A percentile compares a stretch with the other conserved stretches of the same genome.
phyloP scores from a whole-genome alignment of 2,329 filamentous ascomycete species.

The Penicillium griseofulvum region DNA sequence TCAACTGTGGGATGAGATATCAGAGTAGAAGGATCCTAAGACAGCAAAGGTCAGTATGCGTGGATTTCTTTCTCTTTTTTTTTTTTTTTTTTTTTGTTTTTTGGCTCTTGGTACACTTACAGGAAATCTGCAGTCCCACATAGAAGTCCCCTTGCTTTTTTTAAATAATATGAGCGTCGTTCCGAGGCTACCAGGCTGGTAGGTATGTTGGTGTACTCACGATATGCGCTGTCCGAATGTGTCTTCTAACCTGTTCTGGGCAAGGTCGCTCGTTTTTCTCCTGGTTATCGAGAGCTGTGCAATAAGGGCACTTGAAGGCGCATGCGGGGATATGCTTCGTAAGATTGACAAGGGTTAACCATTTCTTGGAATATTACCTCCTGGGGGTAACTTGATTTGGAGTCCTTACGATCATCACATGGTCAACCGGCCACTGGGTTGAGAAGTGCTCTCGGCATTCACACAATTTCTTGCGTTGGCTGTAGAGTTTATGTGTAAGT shows the following conservation, averaged over 20 bases:
- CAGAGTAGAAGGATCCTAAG: no score
- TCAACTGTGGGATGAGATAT: background rate
- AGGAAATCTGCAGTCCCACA: background rate
- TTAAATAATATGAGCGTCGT: background rate
- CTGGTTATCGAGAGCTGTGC: background rate
- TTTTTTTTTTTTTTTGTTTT: no score
- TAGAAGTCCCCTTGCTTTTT: background rate
- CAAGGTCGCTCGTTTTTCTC: background rate
- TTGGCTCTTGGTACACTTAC: background rate
- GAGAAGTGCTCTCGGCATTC: background rate
- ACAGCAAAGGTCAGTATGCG: background rate
- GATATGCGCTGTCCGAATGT: background rate
- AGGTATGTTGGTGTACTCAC: background rate
- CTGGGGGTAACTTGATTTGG: background rate
- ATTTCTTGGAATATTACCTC: background rate
- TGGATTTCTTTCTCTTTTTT: no score
- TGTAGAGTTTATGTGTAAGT: background rate
- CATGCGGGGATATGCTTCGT: background rate
- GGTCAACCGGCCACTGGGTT: background rate
- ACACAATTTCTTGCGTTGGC: background rate
- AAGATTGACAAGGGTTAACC: background rate
- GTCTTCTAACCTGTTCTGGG: background rate
- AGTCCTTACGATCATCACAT: background rate
- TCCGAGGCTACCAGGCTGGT: background rate
- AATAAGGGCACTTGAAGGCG: background rate